phyloP scores from a whole-genome alignment of 352 stramenopile species.

The Globisporangium heterothallicum region DNA sequence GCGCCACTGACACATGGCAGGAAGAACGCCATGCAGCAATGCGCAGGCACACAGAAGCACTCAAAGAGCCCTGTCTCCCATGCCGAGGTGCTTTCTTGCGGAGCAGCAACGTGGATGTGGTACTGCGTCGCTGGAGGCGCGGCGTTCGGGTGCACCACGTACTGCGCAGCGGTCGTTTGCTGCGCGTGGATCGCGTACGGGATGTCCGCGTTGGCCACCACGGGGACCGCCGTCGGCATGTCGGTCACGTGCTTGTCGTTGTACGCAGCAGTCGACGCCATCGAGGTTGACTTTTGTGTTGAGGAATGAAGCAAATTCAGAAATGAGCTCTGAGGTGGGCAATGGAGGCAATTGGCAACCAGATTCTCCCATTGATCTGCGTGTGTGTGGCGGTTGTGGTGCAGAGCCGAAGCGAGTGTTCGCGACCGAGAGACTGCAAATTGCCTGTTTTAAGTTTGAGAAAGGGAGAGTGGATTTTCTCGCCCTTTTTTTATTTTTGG shows the following conservation, averaged over 20 bases:
- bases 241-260: slow-evolving; percentile 7
- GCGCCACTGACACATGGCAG: slow-evolving; percentile 20
- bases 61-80: slow-evolving; percentile 21
- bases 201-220: too few relatives aligned
- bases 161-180: background rate
- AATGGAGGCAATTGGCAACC: too few relatives aligned
- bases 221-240: too few relatives aligned
- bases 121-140: background rate
- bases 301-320: background rate
- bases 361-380: background rate
- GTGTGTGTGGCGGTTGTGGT: too few relatives aligned
- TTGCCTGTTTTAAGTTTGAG: too few relatives aligned
- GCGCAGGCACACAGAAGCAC: slow-evolving; percentile 17
- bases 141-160: background rate
- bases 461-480: too few relatives aligned
- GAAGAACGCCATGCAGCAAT: slow-evolving; percentile 20
- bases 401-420: too few relatives aligned
- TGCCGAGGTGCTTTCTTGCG: slow-evolving; percentile 1
- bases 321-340: background rate
- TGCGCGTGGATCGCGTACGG: slow-evolving; percentile 4
- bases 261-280: slow-evolving; percentile 1
- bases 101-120: background rate
- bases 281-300: background rate
- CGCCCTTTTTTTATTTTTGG: too few relatives aligned
- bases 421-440: too few relatives aligned